phyloP scores from a whole-genome alignment of 768 basidiomycete species.

The Phanerochaete carnosa region DNA sequence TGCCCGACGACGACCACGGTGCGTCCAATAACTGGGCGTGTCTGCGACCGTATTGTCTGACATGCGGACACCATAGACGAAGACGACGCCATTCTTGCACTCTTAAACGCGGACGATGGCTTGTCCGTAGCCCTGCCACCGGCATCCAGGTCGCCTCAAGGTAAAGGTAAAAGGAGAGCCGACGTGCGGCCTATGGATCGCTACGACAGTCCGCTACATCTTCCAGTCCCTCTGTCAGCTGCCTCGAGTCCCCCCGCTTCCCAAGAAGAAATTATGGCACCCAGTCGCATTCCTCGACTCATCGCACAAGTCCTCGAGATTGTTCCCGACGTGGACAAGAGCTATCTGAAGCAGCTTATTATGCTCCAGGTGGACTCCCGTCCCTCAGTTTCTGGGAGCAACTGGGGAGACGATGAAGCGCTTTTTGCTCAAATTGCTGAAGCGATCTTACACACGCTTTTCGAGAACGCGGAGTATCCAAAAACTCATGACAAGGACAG shows the following conservation, averaged over 20 bases:
- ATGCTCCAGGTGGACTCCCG: background rate
- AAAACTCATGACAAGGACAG: background rate
- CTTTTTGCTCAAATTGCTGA: background rate
- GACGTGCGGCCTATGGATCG: background rate
- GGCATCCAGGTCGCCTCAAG: background rate
- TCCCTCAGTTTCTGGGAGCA: background rate
- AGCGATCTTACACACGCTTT: background rate
- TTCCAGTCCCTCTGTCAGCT: background rate
- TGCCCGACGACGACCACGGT: slow-evolving; percentile 2
- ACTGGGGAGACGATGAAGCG: background rate
- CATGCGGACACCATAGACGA: background rate
- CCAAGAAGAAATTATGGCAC: no score
- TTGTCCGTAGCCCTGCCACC: background rate
- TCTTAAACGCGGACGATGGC: background rate
- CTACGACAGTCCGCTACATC: background rate
- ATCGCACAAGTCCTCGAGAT: background rate
- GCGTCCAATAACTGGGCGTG: background rate
- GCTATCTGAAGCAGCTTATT: background rate
- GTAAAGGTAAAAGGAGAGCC: background rate
- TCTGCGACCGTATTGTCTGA: background rate
- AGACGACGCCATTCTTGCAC: background rate
- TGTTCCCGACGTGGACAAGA: background rate
- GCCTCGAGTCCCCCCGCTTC: background rate
- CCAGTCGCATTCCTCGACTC: background rate
- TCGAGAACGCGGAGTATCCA: slow-evolving; percentile 1